These are phyloP conservation scores for Wallemia ichthyophaga DNA, from an alignment of 1,284 basidiomycete species.

Conservation along the genomic window DNA sequence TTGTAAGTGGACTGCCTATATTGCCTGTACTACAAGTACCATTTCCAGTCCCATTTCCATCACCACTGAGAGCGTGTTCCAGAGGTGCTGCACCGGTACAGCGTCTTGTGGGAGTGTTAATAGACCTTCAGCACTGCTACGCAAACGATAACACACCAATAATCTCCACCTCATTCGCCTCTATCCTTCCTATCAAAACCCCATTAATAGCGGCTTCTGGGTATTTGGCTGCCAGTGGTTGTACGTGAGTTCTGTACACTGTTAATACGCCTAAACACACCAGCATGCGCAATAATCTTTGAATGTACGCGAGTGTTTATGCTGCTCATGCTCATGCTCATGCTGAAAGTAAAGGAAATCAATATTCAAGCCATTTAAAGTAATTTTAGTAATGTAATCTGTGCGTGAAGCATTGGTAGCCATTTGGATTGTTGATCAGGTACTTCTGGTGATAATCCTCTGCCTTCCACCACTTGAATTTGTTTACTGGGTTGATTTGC, in stretches of 20 bases:
- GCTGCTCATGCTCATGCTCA: no score
- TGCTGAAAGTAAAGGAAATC: no score
- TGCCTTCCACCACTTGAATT: constrained; percentile 44
- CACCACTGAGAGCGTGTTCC: neutral
- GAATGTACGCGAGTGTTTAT: neutral
- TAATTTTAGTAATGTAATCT: constrained; percentile 16
- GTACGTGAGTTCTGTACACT: no score
- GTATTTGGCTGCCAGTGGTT: no score
- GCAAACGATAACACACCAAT: neutral
- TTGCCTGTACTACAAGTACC: neutral
- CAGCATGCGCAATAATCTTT: neutral
- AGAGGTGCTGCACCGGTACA: neutral
- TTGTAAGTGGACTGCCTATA: neutral
- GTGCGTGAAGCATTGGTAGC: constrained; percentile 29
- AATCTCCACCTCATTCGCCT: neutral
- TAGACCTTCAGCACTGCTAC: neutral
- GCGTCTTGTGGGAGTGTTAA: neutral
- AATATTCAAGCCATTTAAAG: neutral
- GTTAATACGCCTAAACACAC: no score
- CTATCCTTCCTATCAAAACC: neutral
- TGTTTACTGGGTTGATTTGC: constrained; percentile 28
- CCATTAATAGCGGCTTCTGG: neutral
- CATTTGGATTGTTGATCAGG: constrained; percentile 31
- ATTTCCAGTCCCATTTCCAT: neutral
- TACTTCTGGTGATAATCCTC: constrained; percentile 21